Percentiles rank a stretch among this genome's conserved stretches.
Conservation (phyloP, 805 yeast species). For the Wickerhamiella hasegawae region DNA sequence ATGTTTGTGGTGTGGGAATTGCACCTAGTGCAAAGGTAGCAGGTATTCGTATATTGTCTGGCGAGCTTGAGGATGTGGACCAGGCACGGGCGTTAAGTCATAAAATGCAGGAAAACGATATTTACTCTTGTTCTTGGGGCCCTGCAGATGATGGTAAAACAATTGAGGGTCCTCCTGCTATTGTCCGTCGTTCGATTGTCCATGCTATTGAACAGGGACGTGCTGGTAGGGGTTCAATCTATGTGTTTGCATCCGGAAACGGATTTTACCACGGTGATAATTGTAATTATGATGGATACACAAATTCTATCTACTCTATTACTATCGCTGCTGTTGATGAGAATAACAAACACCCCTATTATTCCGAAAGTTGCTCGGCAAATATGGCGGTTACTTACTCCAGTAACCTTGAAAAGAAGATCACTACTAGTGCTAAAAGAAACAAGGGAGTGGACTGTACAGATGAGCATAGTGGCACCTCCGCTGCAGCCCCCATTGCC, state of each 20-base stretch:
- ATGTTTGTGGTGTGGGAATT: conserved; percentile 92
- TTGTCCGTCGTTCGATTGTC: conserved; percentile 71
- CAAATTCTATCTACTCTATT: conserved; percentile 85
- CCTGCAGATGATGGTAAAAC: conserved; percentile 86
- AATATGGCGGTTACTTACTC: conserved; percentile 87
- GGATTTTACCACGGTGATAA: conserved; percentile 75
- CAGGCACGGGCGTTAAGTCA: conserved; percentile 82
- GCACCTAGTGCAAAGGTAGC: conserved; percentile 76
- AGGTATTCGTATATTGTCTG: conserved; percentile 80
- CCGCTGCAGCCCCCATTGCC: conserved; percentile 97
- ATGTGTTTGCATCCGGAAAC: conserved; percentile 93
- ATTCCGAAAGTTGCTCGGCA: conserved; percentile 88
- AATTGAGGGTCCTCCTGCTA: conserved; percentile 65
- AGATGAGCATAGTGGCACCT: conserved; percentile 79
- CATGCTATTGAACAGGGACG: conserved; percentile 78
- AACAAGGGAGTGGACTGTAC: conserved; percentile 33
- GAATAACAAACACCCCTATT: conserved; percentile 71
- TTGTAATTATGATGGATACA: conserved; percentile 94
- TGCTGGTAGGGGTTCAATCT: conserved; percentile 63
- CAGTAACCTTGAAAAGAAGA: conserved; percentile 78
- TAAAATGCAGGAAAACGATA: conserved; percentile 71
- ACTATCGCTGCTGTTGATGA: conserved; percentile 91
- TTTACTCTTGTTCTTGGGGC: conserved; percentile 97
- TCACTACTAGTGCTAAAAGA: conserved; percentile 50
- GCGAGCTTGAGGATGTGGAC: conserved; percentile 62